phyloP scores from a whole-genome alignment of 176 grass and related monocot genomes.

The Oryza glumipatula region DNA sequence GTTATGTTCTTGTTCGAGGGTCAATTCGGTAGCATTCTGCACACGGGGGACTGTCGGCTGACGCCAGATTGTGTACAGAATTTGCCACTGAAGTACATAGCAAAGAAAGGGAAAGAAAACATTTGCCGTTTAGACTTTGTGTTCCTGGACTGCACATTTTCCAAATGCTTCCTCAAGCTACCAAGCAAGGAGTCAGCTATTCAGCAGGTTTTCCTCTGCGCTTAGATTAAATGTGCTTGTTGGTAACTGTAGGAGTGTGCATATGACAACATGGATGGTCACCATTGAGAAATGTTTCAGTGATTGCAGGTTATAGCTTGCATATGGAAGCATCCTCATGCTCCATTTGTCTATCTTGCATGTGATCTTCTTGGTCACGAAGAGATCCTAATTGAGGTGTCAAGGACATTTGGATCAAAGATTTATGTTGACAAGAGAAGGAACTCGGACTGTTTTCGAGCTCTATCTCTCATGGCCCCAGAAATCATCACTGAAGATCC shows the following conservation, averaged over 20 bases:
- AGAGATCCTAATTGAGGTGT: constrained; percentile 77
- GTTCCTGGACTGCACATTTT: constrained; percentile 88
- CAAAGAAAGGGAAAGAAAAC: constrained; percentile 68
- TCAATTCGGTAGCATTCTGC: constrained; percentile 76
- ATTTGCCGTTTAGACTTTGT: constrained; percentile 63
- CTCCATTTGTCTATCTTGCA: constrained; percentile 54
- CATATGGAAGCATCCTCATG: constrained; percentile 92
- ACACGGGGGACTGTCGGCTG: constrained; percentile 82
- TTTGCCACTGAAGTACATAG: constrained; percentile 80
- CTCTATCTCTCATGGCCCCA: constrained; percentile 55
- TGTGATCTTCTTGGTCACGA: constrained; percentile 59
- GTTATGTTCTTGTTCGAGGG: constrained; percentile 96
- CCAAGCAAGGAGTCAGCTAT: constrained; percentile 79
- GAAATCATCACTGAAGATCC: constrained; percentile 71
- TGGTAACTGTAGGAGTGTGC: neutral
- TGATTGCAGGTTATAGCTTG: constrained; percentile 81
- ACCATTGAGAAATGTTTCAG: constrained; percentile 42
- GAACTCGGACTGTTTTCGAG: constrained; percentile 59
- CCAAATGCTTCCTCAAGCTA: constrained; percentile 75
- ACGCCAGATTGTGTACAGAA: constrained; percentile 74
- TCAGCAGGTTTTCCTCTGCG: constrained; percentile 66
- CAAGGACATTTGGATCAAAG: constrained; percentile 67
- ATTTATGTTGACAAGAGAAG: constrained; percentile 67
- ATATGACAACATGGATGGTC: constrained; percentile 2
- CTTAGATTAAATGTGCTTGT: constrained; percentile 19